Evolutionary conservation across 2,329 filamentous ascomycete genomes (phyloP), one percentile per base, ranked within the genome.

Genomic region (Venturia carpophila): DNA sequence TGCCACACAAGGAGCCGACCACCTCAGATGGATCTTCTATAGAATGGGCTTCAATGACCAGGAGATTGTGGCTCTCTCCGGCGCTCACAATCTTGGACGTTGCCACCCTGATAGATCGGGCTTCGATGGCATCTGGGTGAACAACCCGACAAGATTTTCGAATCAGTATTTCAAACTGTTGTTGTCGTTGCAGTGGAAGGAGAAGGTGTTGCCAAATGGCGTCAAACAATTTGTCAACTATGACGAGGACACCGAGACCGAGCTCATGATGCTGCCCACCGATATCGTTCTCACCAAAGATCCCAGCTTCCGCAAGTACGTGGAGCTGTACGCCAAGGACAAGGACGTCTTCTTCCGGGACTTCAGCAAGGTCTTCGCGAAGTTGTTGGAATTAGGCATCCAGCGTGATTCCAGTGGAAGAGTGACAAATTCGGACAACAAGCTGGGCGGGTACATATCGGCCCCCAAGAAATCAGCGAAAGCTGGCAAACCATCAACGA

Each of bases 241-340:
- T 60, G 84, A 86, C 67, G 82, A 84, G 60, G 82, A 86, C 68
- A 74, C 73, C 6, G 80, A 80, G 56, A 80, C 82, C 66, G 82
- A 82, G 65, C 75, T 87, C 52, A 87, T 87, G 85, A 87, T 87
- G 85, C 71, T 87, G 71, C 85, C 85, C 0, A 86, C 84, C 1
- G 85, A 87, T 71, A 81, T 87, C 70, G 81, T 84, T 5, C 76
- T 87, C 47, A 74, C 82, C 4, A 76, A 78, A 1, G 85, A 88
- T 68, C 72, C 77, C 2, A 71, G 68, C 6, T 87, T 88, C 71
- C 71, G 76, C 21, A 75, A 75, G 7, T 87, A 82, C 80, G 84
- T 87, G 15, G 77, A 84, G 72, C 70, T 76, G 67, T 87, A 87
- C 70, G 84, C 84, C 4, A 75, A 79, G 62, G 83, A 87, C 69